phyloP scores from a whole-genome alignment of 2,329 filamentous ascomycete genomes.

The Rutstroemia sp. region DNA sequence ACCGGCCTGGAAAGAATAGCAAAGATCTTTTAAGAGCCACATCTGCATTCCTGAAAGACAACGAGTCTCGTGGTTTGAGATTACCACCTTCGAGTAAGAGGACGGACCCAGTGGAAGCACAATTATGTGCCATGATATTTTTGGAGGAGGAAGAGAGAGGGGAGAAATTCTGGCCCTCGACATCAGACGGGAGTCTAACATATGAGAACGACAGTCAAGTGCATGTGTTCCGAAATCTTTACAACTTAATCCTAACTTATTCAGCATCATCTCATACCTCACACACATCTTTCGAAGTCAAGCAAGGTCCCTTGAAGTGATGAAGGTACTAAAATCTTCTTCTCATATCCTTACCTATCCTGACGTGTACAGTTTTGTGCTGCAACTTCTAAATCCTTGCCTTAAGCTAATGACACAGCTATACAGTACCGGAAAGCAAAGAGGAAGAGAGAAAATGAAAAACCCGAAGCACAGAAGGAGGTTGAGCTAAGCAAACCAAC shows the following conservation, averaged over 20 bases:
- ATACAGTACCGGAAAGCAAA: neutral
- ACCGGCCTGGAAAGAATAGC: constrained; percentile 3
- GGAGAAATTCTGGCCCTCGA: constrained; percentile 5
- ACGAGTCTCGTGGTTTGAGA: constrained; percentile 6
- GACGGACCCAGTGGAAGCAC: constrained; percentile 1
- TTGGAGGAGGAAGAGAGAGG: constrained; percentile 9
- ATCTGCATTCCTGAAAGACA: constrained; percentile 2
- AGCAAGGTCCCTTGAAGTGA: constrained; percentile 3
- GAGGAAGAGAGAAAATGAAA: neutral
- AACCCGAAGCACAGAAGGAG: neutral
- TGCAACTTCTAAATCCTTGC: neutral
- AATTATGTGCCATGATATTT: constrained; percentile 9
- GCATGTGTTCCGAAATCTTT: neutral
- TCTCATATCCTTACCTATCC: neutral
- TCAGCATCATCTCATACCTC: constrained; percentile 3
- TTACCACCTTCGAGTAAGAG: neutral
- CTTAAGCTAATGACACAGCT: neutral
- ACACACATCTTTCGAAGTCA: constrained; percentile 7
- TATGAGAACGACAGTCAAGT: constrained; percentile 6
- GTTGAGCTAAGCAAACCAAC: neutral
- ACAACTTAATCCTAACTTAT: neutral
- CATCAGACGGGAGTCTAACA: constrained; percentile 1
- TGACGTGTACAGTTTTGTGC: neutral
- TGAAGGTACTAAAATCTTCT: neutral
- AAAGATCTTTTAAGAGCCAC: constrained; percentile 4